Conservation (phyloP, 2,329 filamentous ascomycete species). For the Fusarium albidum region DNA sequence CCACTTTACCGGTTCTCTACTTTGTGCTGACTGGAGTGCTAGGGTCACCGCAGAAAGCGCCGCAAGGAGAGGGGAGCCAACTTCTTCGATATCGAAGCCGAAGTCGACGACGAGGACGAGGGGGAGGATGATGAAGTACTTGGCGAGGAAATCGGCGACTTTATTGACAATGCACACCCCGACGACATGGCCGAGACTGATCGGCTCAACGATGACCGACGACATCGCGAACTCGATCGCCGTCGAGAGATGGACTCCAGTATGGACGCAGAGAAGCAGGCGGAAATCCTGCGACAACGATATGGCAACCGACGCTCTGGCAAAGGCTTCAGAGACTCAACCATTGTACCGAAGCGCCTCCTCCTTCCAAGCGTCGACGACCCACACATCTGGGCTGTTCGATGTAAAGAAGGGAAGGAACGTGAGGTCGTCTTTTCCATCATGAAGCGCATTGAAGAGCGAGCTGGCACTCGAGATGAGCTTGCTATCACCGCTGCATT, state of each 20-base stretch:
- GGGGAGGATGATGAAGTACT: constrained; percentile 91
- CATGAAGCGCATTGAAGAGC: constrained; percentile 87
- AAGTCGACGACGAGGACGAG: constrained; percentile 95
- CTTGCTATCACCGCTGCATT: constrained; percentile 90
- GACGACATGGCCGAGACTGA: constrained; percentile 86
- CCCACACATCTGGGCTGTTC: constrained; percentile 93
- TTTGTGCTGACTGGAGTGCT: constrained; percentile 27
- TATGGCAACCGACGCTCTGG: constrained; percentile 82
- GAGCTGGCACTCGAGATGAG: constrained; percentile 78
- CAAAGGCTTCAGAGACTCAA: constrained; percentile 71
- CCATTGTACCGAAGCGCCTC: constrained; percentile 83
- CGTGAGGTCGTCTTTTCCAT: constrained; percentile 88
- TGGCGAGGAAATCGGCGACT: constrained; percentile 80
- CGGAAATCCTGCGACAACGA: constrained; percentile 83
- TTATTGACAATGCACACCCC: constrained; percentile 88
- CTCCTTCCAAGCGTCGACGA: constrained; percentile 94
- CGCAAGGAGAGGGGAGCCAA: constrained; percentile 78
- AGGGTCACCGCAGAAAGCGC: constrained; percentile 81
- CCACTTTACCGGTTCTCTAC: constrained; percentile 2
- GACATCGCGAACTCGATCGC: constrained; percentile 93
- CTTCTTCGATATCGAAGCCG: constrained; percentile 98
- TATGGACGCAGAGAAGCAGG: constrained; percentile 93
- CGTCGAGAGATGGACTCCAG: constrained; percentile 87
- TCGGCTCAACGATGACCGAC: constrained; percentile 85
- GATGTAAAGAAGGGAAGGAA: constrained; percentile 95